phyloP scores from a whole-genome alignment of 2,329 filamentous ascomycete species.

The Allantophomopsis cytisporea region DNA sequence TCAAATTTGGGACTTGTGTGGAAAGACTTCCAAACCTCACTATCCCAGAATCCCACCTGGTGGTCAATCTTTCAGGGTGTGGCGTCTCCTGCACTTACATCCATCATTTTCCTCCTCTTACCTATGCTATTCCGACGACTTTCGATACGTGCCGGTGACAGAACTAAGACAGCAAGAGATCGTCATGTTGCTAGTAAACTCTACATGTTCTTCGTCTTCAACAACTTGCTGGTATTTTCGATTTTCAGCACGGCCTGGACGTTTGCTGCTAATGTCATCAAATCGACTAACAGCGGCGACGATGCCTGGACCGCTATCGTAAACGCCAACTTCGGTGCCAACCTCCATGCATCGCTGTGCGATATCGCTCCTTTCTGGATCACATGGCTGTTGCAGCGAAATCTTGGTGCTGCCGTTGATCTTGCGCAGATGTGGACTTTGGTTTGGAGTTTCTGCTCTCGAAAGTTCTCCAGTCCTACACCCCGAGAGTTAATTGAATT shows the following conservation, averaged over 20 bases:
- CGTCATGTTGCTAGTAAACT: constrained; percentile 82
- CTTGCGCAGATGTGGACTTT: constrained; percentile 80
- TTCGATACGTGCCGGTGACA: constrained; percentile 70
- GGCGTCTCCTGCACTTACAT: constrained; percentile 74
- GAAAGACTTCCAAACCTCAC: constrained; percentile 54
- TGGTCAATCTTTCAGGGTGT: constrained; percentile 94
- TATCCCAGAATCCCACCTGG: constrained; percentile 46
- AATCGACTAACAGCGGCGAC: constrained; percentile 37
- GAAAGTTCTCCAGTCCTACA: constrained; percentile 76
- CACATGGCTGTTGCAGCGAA: constrained; percentile 83
- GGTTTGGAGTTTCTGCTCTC: constrained; percentile 70
- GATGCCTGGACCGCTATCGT: constrained; percentile 58
- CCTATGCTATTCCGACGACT: constrained; percentile 86
- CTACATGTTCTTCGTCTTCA: constrained; percentile 94
- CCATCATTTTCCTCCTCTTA: constrained; percentile 73
- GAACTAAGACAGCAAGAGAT: constrained; percentile 85
- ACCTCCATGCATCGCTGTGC: constrained; percentile 64
- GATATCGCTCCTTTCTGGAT: constrained; percentile 85
- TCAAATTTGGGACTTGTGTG: constrained; percentile 69
- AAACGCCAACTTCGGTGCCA: constrained; percentile 45
- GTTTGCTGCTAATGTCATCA: constrained; percentile 54
- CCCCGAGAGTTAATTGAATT: constrained; percentile 85
- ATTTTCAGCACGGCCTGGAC: constrained; percentile 74
- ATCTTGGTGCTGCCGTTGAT: constrained; percentile 86
- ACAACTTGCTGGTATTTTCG: constrained; percentile 91